Evolutionary conservation across 768 basidiomycete species (phyloP).

Genomic region (Crassisporium funariophilum): DNA sequence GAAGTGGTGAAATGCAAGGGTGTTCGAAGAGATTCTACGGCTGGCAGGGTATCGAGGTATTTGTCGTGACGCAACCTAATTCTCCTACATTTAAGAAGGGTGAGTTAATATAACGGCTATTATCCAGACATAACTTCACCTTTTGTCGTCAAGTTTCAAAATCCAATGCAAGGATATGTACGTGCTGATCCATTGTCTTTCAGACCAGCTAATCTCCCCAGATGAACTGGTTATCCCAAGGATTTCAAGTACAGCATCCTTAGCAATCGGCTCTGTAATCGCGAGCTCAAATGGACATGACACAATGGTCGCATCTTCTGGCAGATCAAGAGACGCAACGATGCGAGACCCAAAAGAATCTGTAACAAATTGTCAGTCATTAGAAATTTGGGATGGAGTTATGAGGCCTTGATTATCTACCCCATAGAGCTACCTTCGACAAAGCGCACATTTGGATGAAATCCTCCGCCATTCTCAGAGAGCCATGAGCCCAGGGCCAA

Average conservation of each 20-base stretch:
- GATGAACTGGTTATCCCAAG: constrained; percentile 26
- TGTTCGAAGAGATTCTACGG: constrained; percentile 57
- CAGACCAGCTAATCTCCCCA: constrained; percentile 48
- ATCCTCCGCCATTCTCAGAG: constrained; percentile 44
- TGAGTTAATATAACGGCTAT: constrained; percentile 8
- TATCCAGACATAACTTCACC: constrained; percentile 14
- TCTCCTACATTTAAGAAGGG: constrained; percentile 16
- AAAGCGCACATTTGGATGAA: constrained; percentile 50
- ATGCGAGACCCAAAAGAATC: constrained; percentile 51
- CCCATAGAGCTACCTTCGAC: constrained; percentile 51
- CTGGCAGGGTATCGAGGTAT: constrained; percentile 74
- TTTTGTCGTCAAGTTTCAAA: constrained; percentile 37
- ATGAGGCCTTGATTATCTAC: too few relatives aligned
- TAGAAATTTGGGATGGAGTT: constrained; percentile 13
- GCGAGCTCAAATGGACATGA: constrained; percentile 68
- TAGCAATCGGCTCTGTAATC: constrained; percentile 57
- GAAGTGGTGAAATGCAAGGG: constrained; percentile 66
- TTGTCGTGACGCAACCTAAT: constrained; percentile 48
- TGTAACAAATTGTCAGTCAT: constrained; percentile 1
- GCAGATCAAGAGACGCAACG: constrained; percentile 49
- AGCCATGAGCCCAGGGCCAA: constrained; percentile 53
- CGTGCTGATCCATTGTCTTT: constrained; percentile 66
- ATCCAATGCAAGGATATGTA: constrained; percentile 73
- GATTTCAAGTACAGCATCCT: constrained; percentile 42
- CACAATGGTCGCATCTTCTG: constrained; percentile 55